phyloP scores from a whole-genome alignment of 768 basidiomycete species.

The Tricholoma saponaceum region DNA sequence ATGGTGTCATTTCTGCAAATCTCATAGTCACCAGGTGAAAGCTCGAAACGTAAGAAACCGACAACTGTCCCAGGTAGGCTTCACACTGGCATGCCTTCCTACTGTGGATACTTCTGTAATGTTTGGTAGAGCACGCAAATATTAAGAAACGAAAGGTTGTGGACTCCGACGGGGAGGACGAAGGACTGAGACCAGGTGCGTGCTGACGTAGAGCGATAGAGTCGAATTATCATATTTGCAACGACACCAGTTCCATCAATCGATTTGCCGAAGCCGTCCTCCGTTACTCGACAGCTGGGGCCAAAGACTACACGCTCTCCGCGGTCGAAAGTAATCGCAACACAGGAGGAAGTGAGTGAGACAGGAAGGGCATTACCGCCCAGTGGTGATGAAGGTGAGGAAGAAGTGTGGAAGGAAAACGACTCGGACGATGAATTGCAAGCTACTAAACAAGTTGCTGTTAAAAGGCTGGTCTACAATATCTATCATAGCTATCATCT shows the following conservation, averaged over 20 bases:
- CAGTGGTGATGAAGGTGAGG: slow-evolving; percentile 29
- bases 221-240: not conserved
- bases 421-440: slow-evolving; percentile 28
- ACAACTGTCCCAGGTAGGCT: slow-evolving; percentile 16
- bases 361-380: slow-evolving; percentile 12
- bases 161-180: slow-evolving; percentile 52
- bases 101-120: not conserved
- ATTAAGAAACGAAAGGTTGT: slow-evolving; percentile 51
- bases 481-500: not conserved
- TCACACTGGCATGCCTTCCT: not conserved
- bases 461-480: slow-evolving; percentile 53
- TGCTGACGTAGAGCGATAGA: not conserved
- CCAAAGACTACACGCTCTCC: not conserved
- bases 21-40: slow-evolving; percentile 24
- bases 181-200: slow-evolving; percentile 11
- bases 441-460: slow-evolving; percentile 39
- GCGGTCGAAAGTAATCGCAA: not conserved
- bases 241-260: slow-evolving; percentile 1
- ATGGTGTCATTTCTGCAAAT: not conserved
- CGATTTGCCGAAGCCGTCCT: slow-evolving; percentile 12
- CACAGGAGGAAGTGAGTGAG: slow-evolving; percentile 21
- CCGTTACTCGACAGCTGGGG: slow-evolving; percentile 3
- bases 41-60: slow-evolving; percentile 36
- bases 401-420: slow-evolving; percentile 27
- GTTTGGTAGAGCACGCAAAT: slow-evolving; percentile 26